A percentile compares a stretch with the other conserved stretches of the same genome.
These are phyloP conservation scores for Acacia pycnantha DNA, from an alignment of 331 rosid species.

Conservation along the genomic window DNA sequence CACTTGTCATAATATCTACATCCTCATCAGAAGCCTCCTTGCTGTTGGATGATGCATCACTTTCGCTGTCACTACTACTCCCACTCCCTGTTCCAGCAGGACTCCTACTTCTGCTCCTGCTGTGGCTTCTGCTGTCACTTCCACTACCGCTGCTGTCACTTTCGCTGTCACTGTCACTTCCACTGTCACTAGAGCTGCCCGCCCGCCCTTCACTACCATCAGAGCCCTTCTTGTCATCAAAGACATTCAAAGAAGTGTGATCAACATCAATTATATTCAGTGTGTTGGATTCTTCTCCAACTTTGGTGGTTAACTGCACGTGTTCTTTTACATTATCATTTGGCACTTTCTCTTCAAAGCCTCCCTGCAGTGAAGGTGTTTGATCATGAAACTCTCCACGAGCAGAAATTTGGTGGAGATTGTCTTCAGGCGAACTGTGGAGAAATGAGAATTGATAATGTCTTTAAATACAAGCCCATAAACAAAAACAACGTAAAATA, in stretches of 20 bases:
- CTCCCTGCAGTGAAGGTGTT: constrained; percentile 48
- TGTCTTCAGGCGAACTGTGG: constrained; percentile 81
- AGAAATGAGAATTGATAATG: constrained; percentile 19
- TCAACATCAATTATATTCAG: constrained; percentile 48
- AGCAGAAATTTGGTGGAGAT: constrained; percentile 48
- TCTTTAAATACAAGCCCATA: constrained; percentile 22
- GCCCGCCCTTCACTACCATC: constrained; percentile 66
- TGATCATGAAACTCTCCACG: constrained; percentile 59
- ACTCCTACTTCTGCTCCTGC: constrained; percentile 83
- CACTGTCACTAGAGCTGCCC: constrained; percentile 86
- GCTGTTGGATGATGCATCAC: constrained; percentile 88
- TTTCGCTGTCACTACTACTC: constrained; percentile 94
- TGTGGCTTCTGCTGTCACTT: constrained; percentile 89
- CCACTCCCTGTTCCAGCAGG: constrained; percentile 74
- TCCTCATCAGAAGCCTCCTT: constrained; percentile 93
- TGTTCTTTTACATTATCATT: constrained; percentile 50
- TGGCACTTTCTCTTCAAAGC: constrained; percentile 51
- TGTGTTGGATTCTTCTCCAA: constrained; percentile 52
- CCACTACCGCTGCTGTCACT: constrained; percentile 88
- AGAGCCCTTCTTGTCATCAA: constrained; percentile 65
- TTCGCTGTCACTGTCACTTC: constrained; percentile 87
- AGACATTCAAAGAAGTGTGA: constrained; percentile 57
- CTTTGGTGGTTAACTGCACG: constrained; percentile 40
- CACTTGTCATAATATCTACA: constrained; percentile 93
- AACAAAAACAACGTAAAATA: neutral